Evolutionary conservation across 345 rosid species (phyloP).

Genomic region (Eucalyptus pauciflora): DNA sequence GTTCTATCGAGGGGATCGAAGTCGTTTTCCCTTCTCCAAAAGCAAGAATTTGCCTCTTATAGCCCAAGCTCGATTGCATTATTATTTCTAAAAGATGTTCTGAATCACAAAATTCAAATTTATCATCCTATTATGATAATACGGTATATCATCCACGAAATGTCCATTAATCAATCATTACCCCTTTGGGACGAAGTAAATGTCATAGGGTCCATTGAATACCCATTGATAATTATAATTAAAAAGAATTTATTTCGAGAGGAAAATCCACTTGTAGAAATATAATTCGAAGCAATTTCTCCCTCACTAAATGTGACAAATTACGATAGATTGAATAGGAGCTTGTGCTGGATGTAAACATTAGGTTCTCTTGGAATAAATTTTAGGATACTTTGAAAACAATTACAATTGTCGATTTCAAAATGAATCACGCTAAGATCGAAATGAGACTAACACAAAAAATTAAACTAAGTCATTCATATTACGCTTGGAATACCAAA

Average conservation of each 20-base stretch:
- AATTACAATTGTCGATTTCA: neutral
- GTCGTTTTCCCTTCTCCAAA: neutral
- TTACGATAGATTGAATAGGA: neutral
- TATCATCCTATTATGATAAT: neutral
- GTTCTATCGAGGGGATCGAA: neutral
- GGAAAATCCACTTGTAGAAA: neutral
- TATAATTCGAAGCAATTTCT: neutral
- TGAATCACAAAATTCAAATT: neutral
- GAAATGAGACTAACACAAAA: neutral
- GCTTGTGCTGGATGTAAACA: neutral
- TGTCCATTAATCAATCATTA: neutral
- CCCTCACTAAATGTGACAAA: neutral
- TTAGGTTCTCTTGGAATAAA: neutral
- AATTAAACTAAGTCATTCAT: neutral
- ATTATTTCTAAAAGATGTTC: neutral
- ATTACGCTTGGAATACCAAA: neutral
- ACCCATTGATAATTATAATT: neutral
- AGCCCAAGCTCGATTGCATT: neutral
- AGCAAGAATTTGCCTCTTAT: neutral
- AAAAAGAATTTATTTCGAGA: neutral
- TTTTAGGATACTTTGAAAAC: rapidly evolving
- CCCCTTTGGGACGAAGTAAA: neutral
- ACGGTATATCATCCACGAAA: neutral
- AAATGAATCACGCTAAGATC: neutral
- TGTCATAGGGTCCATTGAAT: neutral